These are phyloP conservation scores for Aleurites moluccanus DNA, from an alignment of 441 rosid species.

Conservation along the genomic window DNA sequence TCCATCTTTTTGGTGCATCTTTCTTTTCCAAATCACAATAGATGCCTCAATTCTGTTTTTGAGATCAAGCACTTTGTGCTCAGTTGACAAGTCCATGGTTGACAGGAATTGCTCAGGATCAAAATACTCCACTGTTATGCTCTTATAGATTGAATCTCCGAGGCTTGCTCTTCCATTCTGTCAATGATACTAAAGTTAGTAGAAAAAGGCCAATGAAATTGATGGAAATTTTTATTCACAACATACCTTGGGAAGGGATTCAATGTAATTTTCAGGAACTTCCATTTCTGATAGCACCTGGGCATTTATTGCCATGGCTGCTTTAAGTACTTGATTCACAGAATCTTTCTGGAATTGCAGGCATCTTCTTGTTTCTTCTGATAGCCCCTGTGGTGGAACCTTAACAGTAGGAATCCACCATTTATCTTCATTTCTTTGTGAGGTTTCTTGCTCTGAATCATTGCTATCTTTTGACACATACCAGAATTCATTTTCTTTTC, in stretches of 20 bases:
- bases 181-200: background rate
- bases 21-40: slow-evolving; percentile 83
- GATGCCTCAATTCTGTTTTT: slow-evolving; percentile 95
- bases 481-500: slow-evolving; percentile 56
- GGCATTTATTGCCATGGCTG: slow-evolving; percentile 97
- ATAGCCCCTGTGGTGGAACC: slow-evolving; percentile 77
- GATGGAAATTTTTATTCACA: background rate
- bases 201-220: background rate
- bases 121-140: slow-evolving; percentile 76
- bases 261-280: slow-evolving; percentile 86
- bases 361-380: slow-evolving; percentile 61
- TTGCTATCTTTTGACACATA: slow-evolving; percentile 57
- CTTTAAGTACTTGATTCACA: slow-evolving; percentile 92
- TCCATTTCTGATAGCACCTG: slow-evolving; percentile 91
- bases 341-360: slow-evolving; percentile 80
- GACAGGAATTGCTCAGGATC: slow-evolving; percentile 76
- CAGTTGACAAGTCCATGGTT: slow-evolving; percentile 71
- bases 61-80: slow-evolving; percentile 83
- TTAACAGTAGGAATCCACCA: slow-evolving; percentile 95
- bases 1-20: slow-evolving; percentile 75
- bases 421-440: slow-evolving; percentile 67
- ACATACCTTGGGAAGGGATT: slow-evolving; percentile 89
- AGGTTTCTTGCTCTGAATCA: slow-evolving; percentile 58
- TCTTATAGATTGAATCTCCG: slow-evolving; percentile 77
- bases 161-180: slow-evolving; percentile 93